These are phyloP conservation scores for Apophysomyces elegans DNA, from an alignment of 371 early-diverging fungal species.

Conservation along the genomic window DNA sequence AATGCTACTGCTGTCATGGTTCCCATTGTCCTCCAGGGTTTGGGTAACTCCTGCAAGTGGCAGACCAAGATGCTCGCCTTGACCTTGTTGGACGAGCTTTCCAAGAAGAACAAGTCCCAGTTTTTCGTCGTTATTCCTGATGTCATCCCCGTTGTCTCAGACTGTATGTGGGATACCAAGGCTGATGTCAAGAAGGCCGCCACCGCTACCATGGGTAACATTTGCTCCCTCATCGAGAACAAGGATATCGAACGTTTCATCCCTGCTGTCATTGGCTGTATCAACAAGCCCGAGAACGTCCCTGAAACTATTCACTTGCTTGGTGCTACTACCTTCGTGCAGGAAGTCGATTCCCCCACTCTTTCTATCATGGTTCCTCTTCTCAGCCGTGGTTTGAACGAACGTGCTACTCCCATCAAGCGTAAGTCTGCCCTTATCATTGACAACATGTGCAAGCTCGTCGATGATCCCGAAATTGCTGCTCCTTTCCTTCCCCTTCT, in stretches of 20 bases:
- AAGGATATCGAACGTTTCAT: constrained; percentile 70
- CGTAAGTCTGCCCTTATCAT: constrained; percentile 86
- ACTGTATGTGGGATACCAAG: constrained; percentile 79
- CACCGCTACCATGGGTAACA: constrained; percentile 55
- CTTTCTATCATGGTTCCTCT: constrained; percentile 85
- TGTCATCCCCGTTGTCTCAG: constrained; percentile 74
- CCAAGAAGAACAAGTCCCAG: constrained; percentile 58
- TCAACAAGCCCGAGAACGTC: constrained; percentile 70
- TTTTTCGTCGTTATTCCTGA: constrained; percentile 67
- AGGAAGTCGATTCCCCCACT: constrained; percentile 78
- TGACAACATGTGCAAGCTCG: constrained; percentile 87
- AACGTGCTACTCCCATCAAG: constrained; percentile 65
- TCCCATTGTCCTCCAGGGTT: constrained; percentile 61
- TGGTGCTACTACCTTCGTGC: constrained; percentile 80
- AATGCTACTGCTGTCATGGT: constrained; percentile 60
- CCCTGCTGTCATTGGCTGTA: constrained; percentile 65
- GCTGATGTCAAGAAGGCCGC: constrained; percentile 61
- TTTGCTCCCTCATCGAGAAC: constrained; percentile 63
- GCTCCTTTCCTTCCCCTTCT: constrained; percentile 83
- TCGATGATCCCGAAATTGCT: constrained; percentile 78
- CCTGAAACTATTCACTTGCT: constrained; percentile 69
- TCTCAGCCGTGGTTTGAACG: constrained; percentile 76
- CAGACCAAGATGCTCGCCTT: constrained; percentile 74
- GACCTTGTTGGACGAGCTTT: constrained; percentile 56
- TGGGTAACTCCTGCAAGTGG: constrained; percentile 75